Base-by-base conservation (phyloP, 2,329 filamentous ascomycete genomes). In the Pestalotiopsis sp. region DNA sequence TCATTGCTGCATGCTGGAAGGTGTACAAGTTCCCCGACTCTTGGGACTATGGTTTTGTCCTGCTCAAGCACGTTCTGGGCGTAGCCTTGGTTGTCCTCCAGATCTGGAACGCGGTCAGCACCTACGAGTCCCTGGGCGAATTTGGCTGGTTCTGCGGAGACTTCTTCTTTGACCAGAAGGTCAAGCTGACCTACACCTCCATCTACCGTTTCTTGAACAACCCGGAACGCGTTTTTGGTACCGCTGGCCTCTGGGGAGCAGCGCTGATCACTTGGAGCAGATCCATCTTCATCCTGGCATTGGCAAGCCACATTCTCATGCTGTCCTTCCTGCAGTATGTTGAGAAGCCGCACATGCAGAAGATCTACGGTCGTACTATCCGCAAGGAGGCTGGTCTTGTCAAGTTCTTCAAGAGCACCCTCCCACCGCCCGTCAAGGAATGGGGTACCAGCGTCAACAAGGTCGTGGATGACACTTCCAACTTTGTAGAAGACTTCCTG, bases 81-180 rank as follows among this genome's bases (percentile, higher is more conserved):
- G 85, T 88, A 64, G 89, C 92, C 66, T 84, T 98, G 72, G 90
- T 98, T 69, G 90, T 92, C 12, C 86, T 99, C 65, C 96, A 99
- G 77, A 81, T 97, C 20, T 99, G 96, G 96, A 97, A 95, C 1
- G 92, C 94, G 1, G 85, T 93, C 72, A 98, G 94, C 79, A 95
- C 98, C 73, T 97, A 98, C 79, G 94, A 98, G 65, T 97, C 94
- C 2, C 89, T 99, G 0, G 96, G 96, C 68, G 96, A 99, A 77
- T 99, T 98, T 76, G 96, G 96, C 75, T 99, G 95, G 95, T 98
- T 98, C 85, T 98, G 95, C 77, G 96, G 96, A 20, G 96, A 99
- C 79, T 99, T 98, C 84, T 98, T 99, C 86, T 98, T 96, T 78
- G 94, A 98, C 70, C 92, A 93, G 60, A 89, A 91, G 12, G 91